phyloP scores from a whole-genome alignment of 2,329 filamentous ascomycete genomes.

The Sporothrix mexicana region DNA sequence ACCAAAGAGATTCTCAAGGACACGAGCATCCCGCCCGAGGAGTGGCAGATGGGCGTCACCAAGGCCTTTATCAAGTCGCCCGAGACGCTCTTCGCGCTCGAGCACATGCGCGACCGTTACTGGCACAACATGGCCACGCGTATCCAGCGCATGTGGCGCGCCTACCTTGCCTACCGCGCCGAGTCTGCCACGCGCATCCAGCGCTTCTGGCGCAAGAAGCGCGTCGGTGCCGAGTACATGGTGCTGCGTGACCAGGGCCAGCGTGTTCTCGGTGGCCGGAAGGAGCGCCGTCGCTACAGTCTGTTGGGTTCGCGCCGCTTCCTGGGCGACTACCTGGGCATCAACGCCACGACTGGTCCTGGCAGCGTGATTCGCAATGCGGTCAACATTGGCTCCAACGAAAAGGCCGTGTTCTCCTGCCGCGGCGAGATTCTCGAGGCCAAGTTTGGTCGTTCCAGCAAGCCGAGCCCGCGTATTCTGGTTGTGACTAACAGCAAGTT shows the following conservation, averaged over 20 bases:
- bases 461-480: conserved; percentile 83
- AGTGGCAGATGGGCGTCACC: conserved; percentile 95
- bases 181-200: conserved; percentile 95
- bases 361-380: conserved; percentile 80
- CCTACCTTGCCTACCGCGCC: conserved; percentile 88
- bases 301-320: conserved; percentile 89
- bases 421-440: conserved; percentile 88
- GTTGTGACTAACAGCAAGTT: conserved; percentile 85
- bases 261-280: conserved; percentile 77
- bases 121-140: conserved; percentile 99
- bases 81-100: conserved; percentile 93
- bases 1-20: conserved; percentile 94
- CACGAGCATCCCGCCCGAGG: conserved; percentile 90
- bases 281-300: conserved; percentile 91
- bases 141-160: conserved; percentile 96
- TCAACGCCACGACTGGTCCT: conserved; percentile 79
- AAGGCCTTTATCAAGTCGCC: conserved; percentile 99
- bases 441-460: conserved; percentile 96
- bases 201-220: conserved; percentile 92
- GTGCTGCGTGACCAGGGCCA: conserved; percentile 89
- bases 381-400: conserved; percentile 72
- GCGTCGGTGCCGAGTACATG: conserved; percentile 85
- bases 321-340: conserved; percentile 90
- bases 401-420: conserved; percentile 86
- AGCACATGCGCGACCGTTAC: conserved; percentile 97